Evolutionary conservation across 495 filamentous ascomycete species (phyloP).

Genomic region (Aspergillus egyptiacus): DNA sequence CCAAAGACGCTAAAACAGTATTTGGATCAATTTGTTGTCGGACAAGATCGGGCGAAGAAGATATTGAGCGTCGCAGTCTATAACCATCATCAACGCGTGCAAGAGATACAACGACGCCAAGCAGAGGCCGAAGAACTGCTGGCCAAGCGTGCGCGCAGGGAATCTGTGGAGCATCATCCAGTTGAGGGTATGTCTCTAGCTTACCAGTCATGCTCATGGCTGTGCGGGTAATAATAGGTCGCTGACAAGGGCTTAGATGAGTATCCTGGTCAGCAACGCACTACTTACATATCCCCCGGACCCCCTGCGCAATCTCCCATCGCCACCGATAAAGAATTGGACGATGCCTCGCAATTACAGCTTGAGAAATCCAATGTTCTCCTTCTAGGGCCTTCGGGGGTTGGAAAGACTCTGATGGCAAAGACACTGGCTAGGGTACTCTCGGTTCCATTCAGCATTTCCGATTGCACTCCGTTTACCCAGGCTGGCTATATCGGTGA

Average conservation of each 20-base stretch:
- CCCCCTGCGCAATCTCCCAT: conserved; percentile 24
- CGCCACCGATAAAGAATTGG: conserved; percentile 33
- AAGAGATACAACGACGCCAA: conserved; percentile 67
- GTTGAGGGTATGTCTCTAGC: conserved; percentile 47
- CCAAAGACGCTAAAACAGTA: conserved; percentile 79
- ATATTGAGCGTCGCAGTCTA: conserved; percentile 90
- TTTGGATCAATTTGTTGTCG: conserved; percentile 92
- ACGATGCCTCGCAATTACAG: conserved; percentile 59
- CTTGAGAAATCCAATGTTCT: conserved; percentile 97
- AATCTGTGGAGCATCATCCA: conserved; percentile 42
- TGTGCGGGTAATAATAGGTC: conserved; percentile 1
- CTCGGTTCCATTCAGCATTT: conserved; percentile 94
- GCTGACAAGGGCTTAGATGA: conserved; percentile 55
- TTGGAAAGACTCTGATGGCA: conserved; percentile 94
- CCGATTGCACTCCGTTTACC: conserved; percentile 94
- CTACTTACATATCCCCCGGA: conserved; percentile 36
- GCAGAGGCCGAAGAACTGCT: conserved; percentile 66
- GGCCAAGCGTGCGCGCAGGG: conserved; percentile 44
- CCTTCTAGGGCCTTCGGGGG: conserved; percentile 86
- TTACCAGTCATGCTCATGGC: not conserved
- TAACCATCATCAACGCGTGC: conserved; percentile 89
- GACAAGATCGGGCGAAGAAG: conserved; percentile 94
- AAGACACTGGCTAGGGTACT: conserved; percentile 73
- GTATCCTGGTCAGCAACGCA: conserved; percentile 65
- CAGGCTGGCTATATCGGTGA: conserved; percentile 97